Evolutionary conservation across 1,139 yeast species (phyloP), one percentile per base, ranked within the genome.

Genomic region (Hemisphaericaspora xylanilytica): DNA sequence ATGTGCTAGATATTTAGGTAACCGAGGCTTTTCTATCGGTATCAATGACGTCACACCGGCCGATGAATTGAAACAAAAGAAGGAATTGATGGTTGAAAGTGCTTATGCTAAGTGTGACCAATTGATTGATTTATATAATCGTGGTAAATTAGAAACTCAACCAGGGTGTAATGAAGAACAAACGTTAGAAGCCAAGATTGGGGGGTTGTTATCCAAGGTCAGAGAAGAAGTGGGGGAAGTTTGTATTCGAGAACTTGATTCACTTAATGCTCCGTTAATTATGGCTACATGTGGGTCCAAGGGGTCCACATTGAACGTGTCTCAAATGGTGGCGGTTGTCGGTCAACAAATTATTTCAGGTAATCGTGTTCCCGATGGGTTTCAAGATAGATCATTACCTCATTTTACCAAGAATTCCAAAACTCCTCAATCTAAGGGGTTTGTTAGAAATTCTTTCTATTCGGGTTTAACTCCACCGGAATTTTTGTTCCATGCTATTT

Each of bases 201-300:
- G 97, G 65, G 98, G 98, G 49, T 68, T 92, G 32, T 70, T 94
- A 48, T 92, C 98, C 15, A 92, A 90, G 59, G 98, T 94, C 41
- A 84, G 99, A 78, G 98, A 92, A 72, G 96, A 94, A 64, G 97
- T 92, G 20, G 99, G 98, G 62, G 97, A 92, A 50, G 96, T 89
- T 44, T 94, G 98, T 73, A 90, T 94, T 56, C 78, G 75, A 42
- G 98, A 92, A 61, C 70, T 94, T 46, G 97, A 88, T 50, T 78
- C 85, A 40, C 78, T 89, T 33, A 94, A 94, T 61, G 96, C 98
- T 27, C 98, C 98, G 29, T 77, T 94, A 57, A 90, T 94, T 58
- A 94, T 94, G 99, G 97, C 98, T 9, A 88, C 96, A 1, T 92
- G 98, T 76, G 99, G 99, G 52, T 92, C 98, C 36, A 94, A 94